Base-by-base conservation (phyloP, 768 basidiomycete genomes). In the Pseudohyphozyma bogoriensis region DNA sequence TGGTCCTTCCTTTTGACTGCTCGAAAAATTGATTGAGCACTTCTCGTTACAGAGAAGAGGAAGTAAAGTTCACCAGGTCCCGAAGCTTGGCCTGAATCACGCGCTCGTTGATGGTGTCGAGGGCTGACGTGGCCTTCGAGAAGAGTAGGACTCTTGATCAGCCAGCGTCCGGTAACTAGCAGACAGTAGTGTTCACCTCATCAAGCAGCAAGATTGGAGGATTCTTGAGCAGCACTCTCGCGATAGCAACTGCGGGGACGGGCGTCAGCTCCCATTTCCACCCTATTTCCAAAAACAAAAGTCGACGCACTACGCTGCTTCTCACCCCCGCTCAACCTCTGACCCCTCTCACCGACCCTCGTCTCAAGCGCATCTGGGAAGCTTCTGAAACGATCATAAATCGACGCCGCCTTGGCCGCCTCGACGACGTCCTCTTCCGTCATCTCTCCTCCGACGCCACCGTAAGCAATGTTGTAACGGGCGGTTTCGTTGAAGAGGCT, bases 101-200 rank as follows among this genome's bases (percentile, higher is more conserved):
- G 59, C 87, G 85, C 73, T 93, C 89, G 0, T 89, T 91, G 12
- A 84, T 83, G 2, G 89, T 91, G 73, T 95, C 90, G 62, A 95
- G 75, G 16, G 89, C 89, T 64, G 68, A 71, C 11, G 75, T 76
- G 9, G 74, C 75, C 28, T 53, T 31, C 28, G 26, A 24, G 15
- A n/a, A 20, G 33, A 51, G 72, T 28, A 62, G n/a, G n/a, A n/a
- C n/a, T n/a, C n/a, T n/a, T n/a, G n/a, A 81, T 83, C 83, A 85
- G 0, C 84, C 85, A 32, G n/a, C n/a, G 16, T 84, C 85, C 73
- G 86, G 85, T 69, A 85, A 83, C 69, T 13, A 11, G 22, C 20
- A 24, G 1, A 2, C 31, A 31, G 44, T 22, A 26, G 16, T 11
- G 20, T 29, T 40, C 10, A 45, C 55, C 29, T 56, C 55, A 15